Evolutionary conservation across 148 eudicot species (phyloP), one percentile per base, ranked within the genome.

Genomic region (Selenicereus undatus): DNA sequence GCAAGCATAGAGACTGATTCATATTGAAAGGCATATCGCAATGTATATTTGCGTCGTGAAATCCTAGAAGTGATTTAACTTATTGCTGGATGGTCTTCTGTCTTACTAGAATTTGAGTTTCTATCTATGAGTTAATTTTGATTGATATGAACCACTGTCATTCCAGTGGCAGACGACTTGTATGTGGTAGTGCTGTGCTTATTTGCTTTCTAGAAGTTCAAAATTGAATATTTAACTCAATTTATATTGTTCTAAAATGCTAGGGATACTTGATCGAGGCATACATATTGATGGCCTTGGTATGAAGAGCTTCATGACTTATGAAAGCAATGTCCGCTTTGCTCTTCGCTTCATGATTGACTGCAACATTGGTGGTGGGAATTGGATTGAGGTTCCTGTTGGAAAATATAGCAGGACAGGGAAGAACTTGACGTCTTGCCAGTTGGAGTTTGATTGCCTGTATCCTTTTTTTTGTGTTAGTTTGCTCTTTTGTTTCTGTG

Each of bases 291-390:
- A 96, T 82, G 99, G 99, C 48, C 85, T 95, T 71, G 98, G 99
- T 70, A 89, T 86, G 89, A 91, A 86, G 88, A 92, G 87, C 88
- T 96, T 96, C 90, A 78, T 91, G 90, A 96, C 99, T 13, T 96
- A 92, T 77, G 99, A 96, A 81, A 96, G 99, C 86, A 96, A 93
- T 80, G 89, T 96, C 75, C 97, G 92, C 56, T 96, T 88, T 85
- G 97, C 97, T 78, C 97, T 96, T 51, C 97, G 99, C 54, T 93
- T 96, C 89, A 96, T 96, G 99, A 90, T 96, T 72, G 99, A 96
- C 80, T 92, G 99, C 90, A 89, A 90, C 64, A 87, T 96, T 78
- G 97, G 92, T 80, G 99, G 99, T 79, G 99, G 99, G 50, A 96
- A 96, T 81, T 96, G 99, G 99, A 90, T 96, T 77, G 97, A 96